Evolutionary conservation across 1,284 basidiomycete species (phyloP).

Genomic region (Pholiota adiposa): DNA sequence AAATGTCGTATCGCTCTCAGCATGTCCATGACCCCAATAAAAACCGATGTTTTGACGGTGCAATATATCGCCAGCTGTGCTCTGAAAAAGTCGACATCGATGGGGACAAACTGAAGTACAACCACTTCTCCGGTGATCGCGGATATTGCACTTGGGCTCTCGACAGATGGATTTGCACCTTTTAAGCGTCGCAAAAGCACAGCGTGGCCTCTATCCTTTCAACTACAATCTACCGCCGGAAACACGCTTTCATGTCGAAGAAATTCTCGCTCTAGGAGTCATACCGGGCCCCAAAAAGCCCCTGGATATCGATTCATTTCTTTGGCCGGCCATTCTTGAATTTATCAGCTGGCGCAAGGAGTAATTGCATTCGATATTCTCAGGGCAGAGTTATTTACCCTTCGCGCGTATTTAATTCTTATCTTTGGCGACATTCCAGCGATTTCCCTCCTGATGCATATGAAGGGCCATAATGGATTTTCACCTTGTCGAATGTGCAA

Average conservation of each 20-base stretch:
- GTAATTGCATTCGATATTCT: constrained; percentile 20
- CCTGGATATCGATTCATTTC: constrained; percentile 21
- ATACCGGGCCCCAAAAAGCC: constrained; percentile 31
- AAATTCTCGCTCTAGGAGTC: constrained; percentile 22
- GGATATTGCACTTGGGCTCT: constrained; percentile 39
- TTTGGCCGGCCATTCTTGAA: constrained; percentile 21
- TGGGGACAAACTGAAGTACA: constrained; percentile 17
- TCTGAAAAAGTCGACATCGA: constrained; percentile 19
- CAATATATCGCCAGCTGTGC: constrained; percentile 2
- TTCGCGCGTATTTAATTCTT: constrained; percentile 42
- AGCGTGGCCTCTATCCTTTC: constrained; percentile 45
- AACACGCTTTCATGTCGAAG: constrained; percentile 17
- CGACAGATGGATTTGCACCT: constrained; percentile 43
- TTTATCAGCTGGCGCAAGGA: constrained; percentile 20
- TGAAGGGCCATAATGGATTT: constrained; percentile 48
- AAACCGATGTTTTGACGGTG: constrained; percentile 12
- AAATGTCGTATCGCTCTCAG: constrained; percentile 15
- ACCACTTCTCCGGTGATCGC: constrained; percentile 32
- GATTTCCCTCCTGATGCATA: constrained; percentile 41
- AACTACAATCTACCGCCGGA: constrained; percentile 43
- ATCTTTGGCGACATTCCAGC: constrained; percentile 48
- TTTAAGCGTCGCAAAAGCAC: constrained; percentile 40
- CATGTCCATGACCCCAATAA: neutral
- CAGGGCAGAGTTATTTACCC: constrained; percentile 6
- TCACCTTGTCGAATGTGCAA: constrained; percentile 44